Conservation (phyloP, 306 rosid species). For the Oemleria cerasiformis region DNA sequence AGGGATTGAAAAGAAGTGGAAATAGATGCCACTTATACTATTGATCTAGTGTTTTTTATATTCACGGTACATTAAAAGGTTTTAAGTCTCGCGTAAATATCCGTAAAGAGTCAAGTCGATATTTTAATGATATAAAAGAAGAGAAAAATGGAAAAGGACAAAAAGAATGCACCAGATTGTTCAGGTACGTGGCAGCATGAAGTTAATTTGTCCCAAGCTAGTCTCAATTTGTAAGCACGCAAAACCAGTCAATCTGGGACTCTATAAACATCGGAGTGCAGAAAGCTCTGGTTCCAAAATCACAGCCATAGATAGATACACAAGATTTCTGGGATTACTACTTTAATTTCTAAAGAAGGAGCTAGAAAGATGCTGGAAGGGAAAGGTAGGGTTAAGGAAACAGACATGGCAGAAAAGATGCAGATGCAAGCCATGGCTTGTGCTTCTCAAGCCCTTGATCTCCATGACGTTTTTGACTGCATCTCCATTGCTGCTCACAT, state of each 20-base stretch:
- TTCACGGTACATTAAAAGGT: too few species aligned
- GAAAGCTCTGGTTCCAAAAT: constrained; percentile 6
- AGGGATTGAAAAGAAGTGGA: too few species aligned
- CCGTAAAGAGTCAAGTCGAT: too few species aligned
- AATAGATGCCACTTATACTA: too few species aligned
- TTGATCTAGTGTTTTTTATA: too few species aligned
- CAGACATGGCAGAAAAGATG: constrained; percentile 76
- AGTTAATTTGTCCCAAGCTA: background rate
- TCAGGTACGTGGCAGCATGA: constrained; percentile 31
- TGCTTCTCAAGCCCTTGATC: constrained; percentile 88
- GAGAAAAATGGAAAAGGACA: constrained; percentile 9
- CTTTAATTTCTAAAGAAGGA: too few species aligned
- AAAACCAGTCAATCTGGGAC: background rate
- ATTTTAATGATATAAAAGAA: too few species aligned
- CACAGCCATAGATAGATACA: constrained; percentile 6
- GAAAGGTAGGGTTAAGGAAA: constrained; percentile 57
- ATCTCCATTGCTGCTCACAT: constrained; percentile 62
- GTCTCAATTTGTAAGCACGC: background rate
- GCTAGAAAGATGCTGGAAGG: constrained; percentile 73
- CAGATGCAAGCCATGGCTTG: constrained; percentile 78
- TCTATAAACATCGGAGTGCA: background rate
- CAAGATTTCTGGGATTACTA: background rate
- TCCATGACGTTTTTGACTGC: constrained; percentile 65
- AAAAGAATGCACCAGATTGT: constrained; percentile 12
- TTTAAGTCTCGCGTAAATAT: too few species aligned